phyloP scores from a whole-genome alignment of 371 early-diverging fungal species.

The Mucor lusitanicus region DNA sequence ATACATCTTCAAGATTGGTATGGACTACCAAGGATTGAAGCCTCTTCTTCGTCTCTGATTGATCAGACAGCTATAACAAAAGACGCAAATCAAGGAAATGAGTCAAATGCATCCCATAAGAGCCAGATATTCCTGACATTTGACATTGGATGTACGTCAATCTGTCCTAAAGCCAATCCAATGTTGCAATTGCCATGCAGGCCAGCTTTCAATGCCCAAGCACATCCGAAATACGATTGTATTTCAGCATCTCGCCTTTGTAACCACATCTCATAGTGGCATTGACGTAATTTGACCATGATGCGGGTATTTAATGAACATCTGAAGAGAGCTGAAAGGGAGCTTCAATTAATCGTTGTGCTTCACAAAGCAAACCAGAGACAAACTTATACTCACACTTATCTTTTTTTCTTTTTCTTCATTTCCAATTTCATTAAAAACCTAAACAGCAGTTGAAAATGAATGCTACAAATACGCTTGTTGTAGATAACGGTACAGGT shows the following conservation, averaged over 20 bases:
- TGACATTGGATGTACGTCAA: neutral
- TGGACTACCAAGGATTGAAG: no score
- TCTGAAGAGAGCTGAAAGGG: neutral
- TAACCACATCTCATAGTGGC: neutral
- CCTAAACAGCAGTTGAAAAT: slow-evolving; percentile 23
- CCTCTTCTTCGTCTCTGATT: no score
- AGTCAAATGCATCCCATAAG: no score
- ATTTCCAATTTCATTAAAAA: neutral
- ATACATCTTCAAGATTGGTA: no score
- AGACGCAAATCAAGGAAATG: no score
- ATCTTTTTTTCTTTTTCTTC: slow-evolving; percentile 6
- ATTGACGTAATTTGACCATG: neutral
- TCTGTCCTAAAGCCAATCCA: neutral
- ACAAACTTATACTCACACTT: neutral
- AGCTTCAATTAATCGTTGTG: neutral
- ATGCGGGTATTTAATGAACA: neutral
- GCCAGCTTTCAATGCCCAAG: neutral
- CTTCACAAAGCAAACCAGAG: neutral
- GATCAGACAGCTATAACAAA: no score
- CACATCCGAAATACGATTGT: neutral
- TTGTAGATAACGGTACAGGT: slow-evolving; percentile 96
- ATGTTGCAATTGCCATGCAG: neutral
- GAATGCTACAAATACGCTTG: slow-evolving; percentile 76
- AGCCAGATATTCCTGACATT: no score
- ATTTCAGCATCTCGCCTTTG: neutral